These are phyloP conservation scores for Colletotrichum nymphaeae DNA, from an alignment of 2,329 filamentous ascomycete species.

Conservation along the genomic window DNA sequence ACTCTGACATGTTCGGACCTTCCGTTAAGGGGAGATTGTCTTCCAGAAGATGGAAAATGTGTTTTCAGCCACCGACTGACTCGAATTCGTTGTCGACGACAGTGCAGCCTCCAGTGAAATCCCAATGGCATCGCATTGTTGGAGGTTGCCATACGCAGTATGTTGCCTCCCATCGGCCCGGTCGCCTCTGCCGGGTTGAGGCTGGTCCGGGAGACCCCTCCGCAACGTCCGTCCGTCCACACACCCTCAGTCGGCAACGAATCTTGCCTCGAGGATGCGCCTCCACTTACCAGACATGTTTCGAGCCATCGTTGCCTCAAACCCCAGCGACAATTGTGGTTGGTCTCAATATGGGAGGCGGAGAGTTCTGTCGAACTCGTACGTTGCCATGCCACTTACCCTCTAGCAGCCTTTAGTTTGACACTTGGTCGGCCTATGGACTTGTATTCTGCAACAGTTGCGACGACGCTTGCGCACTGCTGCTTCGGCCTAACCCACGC, in stretches of 20 bases:
- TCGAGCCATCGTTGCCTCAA: constrained; percentile 32
- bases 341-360: neutral
- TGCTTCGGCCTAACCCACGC: neutral
- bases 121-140: neutral
- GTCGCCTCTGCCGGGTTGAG: constrained; percentile 17
- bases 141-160: neutral
- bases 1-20: neutral
- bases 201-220: constrained; percentile 17
- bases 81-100: neutral
- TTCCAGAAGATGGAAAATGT: neutral
- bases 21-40: neutral
- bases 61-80: constrained; percentile 7
- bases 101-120: neutral
- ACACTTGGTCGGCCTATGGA: constrained; percentile 8
- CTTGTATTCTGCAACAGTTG: constrained; percentile 1
- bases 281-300: constrained; percentile 27
- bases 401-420: constrained; percentile 2
- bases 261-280: constrained; percentile 4
- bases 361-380: constrained; percentile 29
- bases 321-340: neutral
- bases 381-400: constrained; percentile 15
- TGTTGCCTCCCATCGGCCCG: constrained; percentile 6
- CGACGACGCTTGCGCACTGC: constrained; percentile 22
- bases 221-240: constrained; percentile 3
- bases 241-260: neutral